phyloP scores from a whole-genome alignment of 2,329 filamentous ascomycete species.

The Colletotrichum sp. region DNA sequence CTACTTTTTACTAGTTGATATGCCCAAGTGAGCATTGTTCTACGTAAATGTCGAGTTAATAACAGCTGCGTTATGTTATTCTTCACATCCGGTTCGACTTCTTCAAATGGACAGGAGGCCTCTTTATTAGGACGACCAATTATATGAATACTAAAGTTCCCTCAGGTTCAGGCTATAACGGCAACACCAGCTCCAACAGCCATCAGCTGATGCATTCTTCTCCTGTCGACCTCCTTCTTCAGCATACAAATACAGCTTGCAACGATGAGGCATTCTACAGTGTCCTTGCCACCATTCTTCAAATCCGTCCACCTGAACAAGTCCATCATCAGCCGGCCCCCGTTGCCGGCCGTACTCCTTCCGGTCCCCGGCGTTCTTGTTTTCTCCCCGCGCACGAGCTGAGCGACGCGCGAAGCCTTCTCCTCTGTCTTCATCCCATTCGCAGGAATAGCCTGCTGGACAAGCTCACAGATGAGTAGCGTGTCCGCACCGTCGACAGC shows the following conservation, averaged over 20 bases:
- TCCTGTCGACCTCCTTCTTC: conserved; percentile 68
- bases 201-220: conserved; percentile 55
- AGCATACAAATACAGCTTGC: conserved; percentile 65
- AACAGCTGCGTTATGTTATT: background rate
- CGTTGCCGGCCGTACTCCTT: conserved; percentile 50
- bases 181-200: conserved; percentile 39
- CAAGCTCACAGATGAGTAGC: conserved; percentile 56
- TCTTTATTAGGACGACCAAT: background rate
- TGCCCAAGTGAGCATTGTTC: background rate
- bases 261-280: conserved; percentile 56
- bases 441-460: conserved; percentile 36
- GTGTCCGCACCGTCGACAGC: conserved; percentile 41
- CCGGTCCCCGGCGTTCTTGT: conserved; percentile 44
- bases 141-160: background rate
- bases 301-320: conserved; percentile 36
- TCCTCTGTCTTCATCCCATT: conserved; percentile 14
- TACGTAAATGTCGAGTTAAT: background rate
- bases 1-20: background rate
- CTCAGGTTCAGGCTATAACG: conserved; percentile 5
- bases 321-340: conserved; percentile 52
- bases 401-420: conserved; percentile 38
- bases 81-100: background rate
- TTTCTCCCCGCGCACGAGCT: conserved; percentile 45
- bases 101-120: background rate
- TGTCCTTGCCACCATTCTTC: conserved; percentile 39